These are phyloP conservation scores for Penicillium ochrochloron DNA, from an alignment of 495 filamentous ascomycete species.

Conservation along the genomic window DNA sequence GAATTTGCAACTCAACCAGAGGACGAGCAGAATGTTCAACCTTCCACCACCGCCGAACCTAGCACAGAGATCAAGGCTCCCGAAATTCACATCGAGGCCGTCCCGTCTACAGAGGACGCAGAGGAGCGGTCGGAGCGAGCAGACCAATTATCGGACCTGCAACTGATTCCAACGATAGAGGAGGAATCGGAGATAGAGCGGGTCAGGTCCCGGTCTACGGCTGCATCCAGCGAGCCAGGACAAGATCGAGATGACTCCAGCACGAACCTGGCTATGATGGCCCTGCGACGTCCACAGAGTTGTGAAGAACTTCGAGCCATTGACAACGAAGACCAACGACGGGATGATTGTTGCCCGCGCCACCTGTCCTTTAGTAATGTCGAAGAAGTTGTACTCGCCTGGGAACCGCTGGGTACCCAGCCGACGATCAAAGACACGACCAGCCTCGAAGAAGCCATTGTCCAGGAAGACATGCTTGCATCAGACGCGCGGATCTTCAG, in stretches of 20 bases:
- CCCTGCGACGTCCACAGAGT: slow-evolving; percentile 53
- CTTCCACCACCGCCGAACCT: slow-evolving; percentile 16
- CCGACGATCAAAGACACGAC: slow-evolving; percentile 35
- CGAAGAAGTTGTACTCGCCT: slow-evolving; percentile 82
- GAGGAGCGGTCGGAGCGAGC: slow-evolving; percentile 27
- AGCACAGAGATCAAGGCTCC: slow-evolving; percentile 34
- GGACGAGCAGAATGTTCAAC: slow-evolving; percentile 24
- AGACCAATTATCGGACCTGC: slow-evolving; percentile 17
- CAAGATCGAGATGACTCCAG: slow-evolving; percentile 23
- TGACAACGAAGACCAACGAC: slow-evolving; percentile 29
- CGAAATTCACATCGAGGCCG: slow-evolving; percentile 44
- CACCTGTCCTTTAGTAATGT: slow-evolving; percentile 87
- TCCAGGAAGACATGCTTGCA: slow-evolving; percentile 54
- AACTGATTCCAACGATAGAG: slow-evolving; percentile 22
- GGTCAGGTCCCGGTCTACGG: slow-evolving; percentile 40
- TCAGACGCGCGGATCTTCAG: slow-evolving; percentile 66
- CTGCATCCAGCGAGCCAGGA: slow-evolving; percentile 40
- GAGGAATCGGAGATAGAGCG: slow-evolving; percentile 40
- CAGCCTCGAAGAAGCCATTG: slow-evolving; percentile 48
- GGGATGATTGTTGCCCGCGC: slow-evolving; percentile 63
- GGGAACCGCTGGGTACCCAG: slow-evolving; percentile 56
- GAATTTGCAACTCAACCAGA: slow-evolving; percentile 24
- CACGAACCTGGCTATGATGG: slow-evolving; percentile 36
- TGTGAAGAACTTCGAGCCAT: slow-evolving; percentile 36
- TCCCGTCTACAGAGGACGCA: slow-evolving; percentile 23